phyloP scores from a whole-genome alignment of 352 stramenopile genomes.

The Albugo candida region DNA sequence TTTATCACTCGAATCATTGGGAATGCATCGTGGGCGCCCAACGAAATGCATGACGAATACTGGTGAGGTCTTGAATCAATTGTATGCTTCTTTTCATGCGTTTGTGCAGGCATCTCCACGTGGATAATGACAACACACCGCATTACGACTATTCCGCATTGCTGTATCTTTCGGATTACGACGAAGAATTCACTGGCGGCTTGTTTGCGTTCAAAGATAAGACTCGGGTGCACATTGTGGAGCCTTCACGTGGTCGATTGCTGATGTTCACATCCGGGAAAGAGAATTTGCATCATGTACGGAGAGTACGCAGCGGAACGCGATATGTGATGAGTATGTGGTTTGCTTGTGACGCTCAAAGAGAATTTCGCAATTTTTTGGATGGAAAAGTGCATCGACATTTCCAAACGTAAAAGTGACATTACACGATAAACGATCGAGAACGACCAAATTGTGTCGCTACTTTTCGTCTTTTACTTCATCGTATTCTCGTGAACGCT shows the following conservation, averaged over 20 bases:
- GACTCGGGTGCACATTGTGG: slow-evolving; percentile 39
- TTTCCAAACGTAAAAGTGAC: not conserved
- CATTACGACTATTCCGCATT: slow-evolving; percentile 53
- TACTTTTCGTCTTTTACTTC: too few species aligned
- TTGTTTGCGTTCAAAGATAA: slow-evolving; percentile 56
- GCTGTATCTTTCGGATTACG: slow-evolving; percentile 19
- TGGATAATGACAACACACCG: slow-evolving; percentile 36
- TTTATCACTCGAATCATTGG: slow-evolving; percentile 82
- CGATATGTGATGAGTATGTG: slow-evolving; percentile 84
- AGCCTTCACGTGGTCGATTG: slow-evolving; percentile 52
- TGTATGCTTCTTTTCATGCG: not conserved
- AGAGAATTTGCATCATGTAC: slow-evolving; percentile 78
- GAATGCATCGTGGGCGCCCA: slow-evolving; percentile 60
- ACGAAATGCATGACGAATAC: slow-evolving; percentile 83
- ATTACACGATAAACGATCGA: too few species aligned
- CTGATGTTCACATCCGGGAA: slow-evolving; percentile 81
- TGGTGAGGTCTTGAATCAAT: slow-evolving; percentile 20
- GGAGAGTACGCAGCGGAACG: slow-evolving; percentile 46
- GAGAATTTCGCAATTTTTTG: slow-evolving; percentile 80
- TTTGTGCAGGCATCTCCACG: slow-evolving; percentile 14
- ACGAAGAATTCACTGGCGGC: slow-evolving; percentile 3
- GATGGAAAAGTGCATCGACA: slow-evolving; percentile 18
- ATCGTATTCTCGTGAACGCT: not conserved
- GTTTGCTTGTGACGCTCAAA: slow-evolving; percentile 81
- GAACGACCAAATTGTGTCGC: too few species aligned